Evolutionary conservation across 208 protist genomes (phyloP), one percentile per base, ranked within the genome.

Genomic region (Crithidia thermophila): DNA sequence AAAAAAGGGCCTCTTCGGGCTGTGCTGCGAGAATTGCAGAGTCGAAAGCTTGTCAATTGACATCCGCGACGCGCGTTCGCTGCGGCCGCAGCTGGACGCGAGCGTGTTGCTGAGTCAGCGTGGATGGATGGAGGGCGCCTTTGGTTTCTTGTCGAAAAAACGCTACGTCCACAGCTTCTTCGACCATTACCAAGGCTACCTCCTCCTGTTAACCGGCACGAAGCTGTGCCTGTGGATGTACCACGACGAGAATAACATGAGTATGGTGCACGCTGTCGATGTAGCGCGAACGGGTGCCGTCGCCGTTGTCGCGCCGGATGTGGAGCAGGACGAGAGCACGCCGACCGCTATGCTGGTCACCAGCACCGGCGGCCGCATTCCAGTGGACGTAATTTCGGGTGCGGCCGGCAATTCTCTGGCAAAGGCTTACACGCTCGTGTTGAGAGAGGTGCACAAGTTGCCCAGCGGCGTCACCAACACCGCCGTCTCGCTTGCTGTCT

Each of bases 1-100:
- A 1, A 72, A 79, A 46, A 81, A 75, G 49, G 63, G 81, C 43
- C 46, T 87, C 27, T 90, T 82, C 57, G 74, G 71, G 23, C 59
- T 94, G 28, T 94, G 88, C 47, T 82, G 82, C 27, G 68, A 65
- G 21, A 84, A 91, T 67, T 81, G 84, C 43, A 74, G 72, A 30
- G 75, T 94, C 42, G 76, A 81, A 43, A 83, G 57, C 20, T 69
- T 82, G 65, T 46, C 36, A 4, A 16, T 87, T 37, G 34, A 59
- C 55, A n/a, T 77, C 0, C 37, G 61, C 21, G 52, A 55, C 33
- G 28, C 43, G 4, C 52, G 40, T 16, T 53, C 60, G 0, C 13
- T 13, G 40, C 33, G 23, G 2, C 52, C 68, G 20, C 40, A 63
- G 9, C 49, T 80, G 36, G 61, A 67, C 23, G 56, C 79, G 8